Percentiles rank a stretch among this genome's conserved stretches.
Evolutionary conservation across 108 stramenopile species (phyloP).

Genomic region (Epithemia pelagica): DNA sequence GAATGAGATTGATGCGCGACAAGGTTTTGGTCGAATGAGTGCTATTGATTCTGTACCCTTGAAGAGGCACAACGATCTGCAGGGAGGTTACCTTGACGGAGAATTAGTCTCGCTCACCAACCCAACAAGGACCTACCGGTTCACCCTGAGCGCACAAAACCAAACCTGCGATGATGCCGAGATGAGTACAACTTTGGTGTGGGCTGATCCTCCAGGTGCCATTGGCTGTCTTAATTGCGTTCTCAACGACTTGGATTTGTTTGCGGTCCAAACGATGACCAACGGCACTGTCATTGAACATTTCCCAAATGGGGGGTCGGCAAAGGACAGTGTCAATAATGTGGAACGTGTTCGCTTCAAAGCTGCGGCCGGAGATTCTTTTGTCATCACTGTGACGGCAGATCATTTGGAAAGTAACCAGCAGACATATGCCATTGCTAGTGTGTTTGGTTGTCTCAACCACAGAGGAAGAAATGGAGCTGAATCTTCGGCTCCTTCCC

Average conservation of each 20-base stretch:
- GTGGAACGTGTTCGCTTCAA: slow-evolving; percentile 28
- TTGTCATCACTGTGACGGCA: not conserved
- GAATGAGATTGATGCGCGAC: slow-evolving; percentile 21
- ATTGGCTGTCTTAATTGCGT: slow-evolving; percentile 40
- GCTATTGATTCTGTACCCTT: slow-evolving; percentile 25
- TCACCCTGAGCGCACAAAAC: slow-evolving; percentile 15
- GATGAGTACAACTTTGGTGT: slow-evolving; percentile 48
- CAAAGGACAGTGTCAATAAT: slow-evolving; percentile 28
- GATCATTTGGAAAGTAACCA: not conserved
- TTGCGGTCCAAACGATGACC: slow-evolving; percentile 10
- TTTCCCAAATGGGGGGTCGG: slow-evolving; percentile 32
- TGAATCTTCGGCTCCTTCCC: too few relatives aligned
- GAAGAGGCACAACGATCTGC: slow-evolving; percentile 19
- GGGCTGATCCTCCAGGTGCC: slow-evolving; percentile 60
- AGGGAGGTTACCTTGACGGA: slow-evolving; percentile 24
- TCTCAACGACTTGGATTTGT: slow-evolving; percentile 66
- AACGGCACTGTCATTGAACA: not conserved
- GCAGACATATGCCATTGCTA: not conserved
- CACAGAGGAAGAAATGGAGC: not conserved
- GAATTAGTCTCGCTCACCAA: slow-evolving; percentile 14
- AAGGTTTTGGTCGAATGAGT: slow-evolving; percentile 46
- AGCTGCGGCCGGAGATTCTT: not conserved
- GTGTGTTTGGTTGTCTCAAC: not conserved
- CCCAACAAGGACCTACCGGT: slow-evolving; percentile 11
- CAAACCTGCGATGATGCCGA: slow-evolving; percentile 15